Evolutionary conservation across 2,329 filamentous ascomycete genomes (phyloP).

Genomic region (Orbilia javanica): DNA sequence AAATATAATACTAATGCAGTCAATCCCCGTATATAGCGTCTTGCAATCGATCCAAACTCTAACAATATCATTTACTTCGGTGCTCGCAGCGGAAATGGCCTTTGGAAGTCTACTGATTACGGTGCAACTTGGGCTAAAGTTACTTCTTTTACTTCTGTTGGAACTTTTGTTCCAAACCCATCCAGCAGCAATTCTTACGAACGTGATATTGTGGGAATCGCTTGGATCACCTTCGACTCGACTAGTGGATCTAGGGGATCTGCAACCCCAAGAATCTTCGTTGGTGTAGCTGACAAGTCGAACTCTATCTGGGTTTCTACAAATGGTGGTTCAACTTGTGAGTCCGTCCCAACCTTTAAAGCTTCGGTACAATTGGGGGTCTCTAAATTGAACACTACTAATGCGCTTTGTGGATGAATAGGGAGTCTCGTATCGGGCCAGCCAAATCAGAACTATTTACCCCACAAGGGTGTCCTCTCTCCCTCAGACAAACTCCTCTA

Average conservation of each 20-base stretch:
- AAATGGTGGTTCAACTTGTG: slow-evolving; percentile 70
- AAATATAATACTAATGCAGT: neutral
- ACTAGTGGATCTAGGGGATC: slow-evolving; percentile 68
- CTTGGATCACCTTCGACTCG: slow-evolving; percentile 71
- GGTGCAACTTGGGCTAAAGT: slow-evolving; percentile 71
- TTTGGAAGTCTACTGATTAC: slow-evolving; percentile 72
- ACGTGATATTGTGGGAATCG: slow-evolving; percentile 68
- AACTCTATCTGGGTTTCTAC: slow-evolving; percentile 71
- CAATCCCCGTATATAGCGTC: slow-evolving; percentile 63
- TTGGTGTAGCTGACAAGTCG: slow-evolving; percentile 69
- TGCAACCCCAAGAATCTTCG: slow-evolving; percentile 72
- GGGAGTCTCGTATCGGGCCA: slow-evolving; percentile 68
- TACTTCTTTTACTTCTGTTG: slow-evolving; percentile 69
- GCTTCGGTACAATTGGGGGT: neutral
- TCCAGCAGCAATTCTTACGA: slow-evolving; percentile 67
- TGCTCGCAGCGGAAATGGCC: slow-evolving; percentile 72
- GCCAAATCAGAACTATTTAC: slow-evolving; percentile 68
- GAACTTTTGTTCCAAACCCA: slow-evolving; percentile 69
- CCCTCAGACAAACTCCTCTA: slow-evolving; percentile 71
- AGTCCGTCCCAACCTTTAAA: slow-evolving; percentile 1
- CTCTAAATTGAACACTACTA: neutral
- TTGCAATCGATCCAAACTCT: slow-evolving; percentile 72
- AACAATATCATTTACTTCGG: slow-evolving; percentile 73
- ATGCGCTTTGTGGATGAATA: slow-evolving; percentile 4
- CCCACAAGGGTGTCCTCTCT: slow-evolving; percentile 71